phyloP scores from a whole-genome alignment of 75 land plant genomes.

The Sequoia sempervirens region DNA sequence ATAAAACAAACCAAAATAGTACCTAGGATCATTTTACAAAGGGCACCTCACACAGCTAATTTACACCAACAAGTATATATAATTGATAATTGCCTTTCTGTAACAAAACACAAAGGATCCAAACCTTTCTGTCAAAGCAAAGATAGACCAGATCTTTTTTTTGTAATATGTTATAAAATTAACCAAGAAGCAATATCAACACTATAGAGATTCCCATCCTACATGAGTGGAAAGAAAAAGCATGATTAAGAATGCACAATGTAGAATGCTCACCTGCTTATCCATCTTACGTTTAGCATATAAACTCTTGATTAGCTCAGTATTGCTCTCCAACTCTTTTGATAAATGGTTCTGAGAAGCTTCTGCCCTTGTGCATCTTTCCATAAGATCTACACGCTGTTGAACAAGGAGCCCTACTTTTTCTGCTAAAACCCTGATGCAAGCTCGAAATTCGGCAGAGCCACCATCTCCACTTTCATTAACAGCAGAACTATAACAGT shows the following conservation, averaged over 20 bases:
- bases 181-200: background rate
- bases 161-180: background rate
- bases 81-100: no score
- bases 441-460: conserved; percentile 55
- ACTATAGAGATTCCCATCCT: background rate
- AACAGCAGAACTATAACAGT: conserved; percentile 11
- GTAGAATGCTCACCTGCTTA: conserved; percentile 60
- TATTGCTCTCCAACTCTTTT: conserved; percentile 76
- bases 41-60: no score
- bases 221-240: background rate
- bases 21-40: no score
- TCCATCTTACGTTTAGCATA: conserved; percentile 83
- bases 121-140: background rate
- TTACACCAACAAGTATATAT: no score
- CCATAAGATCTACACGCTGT: conserved; percentile 66
- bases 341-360: conserved; percentile 45
- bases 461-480: conserved; percentile 72
- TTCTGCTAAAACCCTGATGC: conserved; percentile 76
- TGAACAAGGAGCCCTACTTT: conserved; percentile 58
- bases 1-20: no score
- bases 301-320: conserved; percentile 64
- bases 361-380: conserved; percentile 63
- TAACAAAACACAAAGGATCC: no score
- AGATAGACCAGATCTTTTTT: background rate
- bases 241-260: background rate